These are phyloP conservation scores for Annulohypoxylon truncatum DNA, from an alignment of 2,329 filamentous ascomycete genomes.

Conservation along the genomic window DNA sequence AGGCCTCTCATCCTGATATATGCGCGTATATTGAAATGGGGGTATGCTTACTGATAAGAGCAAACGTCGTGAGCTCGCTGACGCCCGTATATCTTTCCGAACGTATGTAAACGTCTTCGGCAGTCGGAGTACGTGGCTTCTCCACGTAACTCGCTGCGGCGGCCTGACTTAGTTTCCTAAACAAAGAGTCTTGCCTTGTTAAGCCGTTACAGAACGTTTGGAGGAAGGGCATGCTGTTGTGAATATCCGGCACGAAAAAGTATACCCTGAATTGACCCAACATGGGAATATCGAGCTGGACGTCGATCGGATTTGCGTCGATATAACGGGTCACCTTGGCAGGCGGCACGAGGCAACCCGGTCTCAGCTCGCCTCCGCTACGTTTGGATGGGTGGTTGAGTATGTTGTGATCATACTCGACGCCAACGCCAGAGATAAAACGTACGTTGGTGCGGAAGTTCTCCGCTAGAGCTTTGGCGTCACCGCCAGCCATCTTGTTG, in stretches of 20 bases:
- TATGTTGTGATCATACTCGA: slow-evolving; percentile 66
- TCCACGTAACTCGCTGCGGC: slow-evolving; percentile 71
- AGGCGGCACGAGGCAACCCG: slow-evolving; percentile 70
- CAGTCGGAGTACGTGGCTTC: slow-evolving; percentile 66
- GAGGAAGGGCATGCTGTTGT: slow-evolving; percentile 41
- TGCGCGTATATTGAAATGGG: not conserved
- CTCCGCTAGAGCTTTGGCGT: slow-evolving; percentile 70
- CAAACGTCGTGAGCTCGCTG: slow-evolving; percentile 76
- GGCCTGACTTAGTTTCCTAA: slow-evolving; percentile 68
- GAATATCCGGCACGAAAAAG: slow-evolving; percentile 74
- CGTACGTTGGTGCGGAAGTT: slow-evolving; percentile 78
- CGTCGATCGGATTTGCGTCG: slow-evolving; percentile 80
- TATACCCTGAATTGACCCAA: slow-evolving; percentile 82
- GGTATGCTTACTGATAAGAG: slow-evolving; percentile 68
- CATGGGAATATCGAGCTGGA: slow-evolving; percentile 82
- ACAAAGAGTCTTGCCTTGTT: slow-evolving; percentile 58
- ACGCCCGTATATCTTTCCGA: slow-evolving; percentile 76
- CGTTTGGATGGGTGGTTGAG: slow-evolving; percentile 60
- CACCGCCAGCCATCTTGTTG: slow-evolving; percentile 69
- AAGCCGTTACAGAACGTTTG: slow-evolving; percentile 56
- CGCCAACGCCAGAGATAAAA: slow-evolving; percentile 79
- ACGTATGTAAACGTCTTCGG: slow-evolving; percentile 73
- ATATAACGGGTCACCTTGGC: slow-evolving; percentile 79
- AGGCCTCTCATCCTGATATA: not conserved
- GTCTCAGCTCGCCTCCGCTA: slow-evolving; percentile 60